Evolutionary conservation across 768 basidiomycete species (phyloP).

Genomic region (Vararia minispora): DNA sequence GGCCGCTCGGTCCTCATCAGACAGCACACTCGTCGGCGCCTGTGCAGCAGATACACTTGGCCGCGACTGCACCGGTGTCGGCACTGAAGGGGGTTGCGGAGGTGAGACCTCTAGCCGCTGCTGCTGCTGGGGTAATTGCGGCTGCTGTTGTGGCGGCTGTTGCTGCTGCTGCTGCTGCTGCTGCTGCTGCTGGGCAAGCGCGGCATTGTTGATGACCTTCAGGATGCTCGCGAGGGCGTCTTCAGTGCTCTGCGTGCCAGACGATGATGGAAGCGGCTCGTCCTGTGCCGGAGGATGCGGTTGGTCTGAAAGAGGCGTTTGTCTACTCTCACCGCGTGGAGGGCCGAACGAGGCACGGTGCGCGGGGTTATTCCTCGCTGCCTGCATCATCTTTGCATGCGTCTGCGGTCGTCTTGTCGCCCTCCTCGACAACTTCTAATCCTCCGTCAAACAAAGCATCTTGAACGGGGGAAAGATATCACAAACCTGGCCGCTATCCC

Average conservation of each 20-base stretch:
- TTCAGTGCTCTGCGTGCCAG: neutral
- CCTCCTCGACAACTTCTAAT: slow-evolving; percentile 57
- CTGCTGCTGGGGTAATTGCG: neutral
- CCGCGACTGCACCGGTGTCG: neutral
- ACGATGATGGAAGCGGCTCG: slow-evolving; percentile 6
- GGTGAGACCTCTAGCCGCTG: too few species aligned
- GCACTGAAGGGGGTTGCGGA: neutral
- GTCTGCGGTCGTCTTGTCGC: slow-evolving; percentile 77
- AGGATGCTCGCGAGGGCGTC: slow-evolving; percentile 37
- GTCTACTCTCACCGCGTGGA: too few species aligned
- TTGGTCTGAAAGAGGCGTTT: slow-evolving; percentile 32
- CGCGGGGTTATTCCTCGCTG: slow-evolving; percentile 15
- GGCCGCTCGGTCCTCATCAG: slow-evolving; percentile 45
- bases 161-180: slow-evolving; percentile 9
- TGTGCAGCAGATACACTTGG: too few species aligned
- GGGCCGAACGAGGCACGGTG: slow-evolving; percentile 51
- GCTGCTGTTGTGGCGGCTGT: neutral
- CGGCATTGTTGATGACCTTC: slow-evolving; percentile 65
- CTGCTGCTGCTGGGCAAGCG: slow-evolving; percentile 32
- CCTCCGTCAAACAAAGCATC: slow-evolving; percentile 2
- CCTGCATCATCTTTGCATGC: slow-evolving; percentile 18
- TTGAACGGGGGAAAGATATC: neutral
- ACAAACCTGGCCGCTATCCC: slow-evolving; percentile 77
- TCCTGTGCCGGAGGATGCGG: slow-evolving; percentile 11
- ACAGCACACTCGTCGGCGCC: slow-evolving; percentile 16